Percentiles rank a stretch among this genome's conserved stretches.
Evolutionary conservation across 1,284 basidiomycete species (phyloP).

Genomic region (Puccinia sorghi): DNA sequence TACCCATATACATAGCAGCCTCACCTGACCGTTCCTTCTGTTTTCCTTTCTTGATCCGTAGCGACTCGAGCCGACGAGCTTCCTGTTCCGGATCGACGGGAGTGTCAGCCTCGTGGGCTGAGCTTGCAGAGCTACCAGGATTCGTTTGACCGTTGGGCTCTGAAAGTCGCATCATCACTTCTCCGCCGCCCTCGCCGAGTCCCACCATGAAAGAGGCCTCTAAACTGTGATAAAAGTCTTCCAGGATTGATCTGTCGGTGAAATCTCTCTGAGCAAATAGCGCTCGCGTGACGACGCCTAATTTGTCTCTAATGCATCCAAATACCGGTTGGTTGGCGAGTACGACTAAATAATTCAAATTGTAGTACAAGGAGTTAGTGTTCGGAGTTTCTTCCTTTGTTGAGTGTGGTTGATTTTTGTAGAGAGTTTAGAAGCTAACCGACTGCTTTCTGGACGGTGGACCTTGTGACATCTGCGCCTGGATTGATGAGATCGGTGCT

Average conservation of each 20-base stretch:
- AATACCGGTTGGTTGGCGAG: conserved; percentile 54
- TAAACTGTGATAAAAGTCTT: conserved; percentile 58
- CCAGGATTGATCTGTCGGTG: conserved; percentile 55
- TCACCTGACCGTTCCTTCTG: conserved; percentile 54
- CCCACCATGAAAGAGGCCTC: conserved; percentile 53
- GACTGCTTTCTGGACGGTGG: conserved; percentile 96
- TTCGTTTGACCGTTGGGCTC: conserved; percentile 61
- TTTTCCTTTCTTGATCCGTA: conserved; percentile 29
- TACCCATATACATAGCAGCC: conserved; percentile 50
- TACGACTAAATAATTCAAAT: conserved; percentile 34
- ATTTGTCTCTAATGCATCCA: conserved; percentile 68
- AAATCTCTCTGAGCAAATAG: conserved; percentile 71
- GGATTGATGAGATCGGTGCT: conserved; percentile 77
- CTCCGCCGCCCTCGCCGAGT: conserved; percentile 53
- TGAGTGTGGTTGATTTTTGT: neutral
- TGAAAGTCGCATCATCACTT: conserved; percentile 38
- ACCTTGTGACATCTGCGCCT: conserved; percentile 84
- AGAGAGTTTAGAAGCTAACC: conserved; percentile 64
- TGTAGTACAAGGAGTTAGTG: conserved; percentile 25
- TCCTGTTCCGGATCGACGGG: conserved; percentile 1
- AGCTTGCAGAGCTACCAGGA: conserved; percentile 9
- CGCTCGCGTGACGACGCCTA: conserved; percentile 92
- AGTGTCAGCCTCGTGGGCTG: conserved; percentile 55
- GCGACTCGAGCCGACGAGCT: conserved; percentile 2
- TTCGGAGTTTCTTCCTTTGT: neutral